phyloP scores from a whole-genome alignment of 179 eudicot genomes.

The Spinacia oleracea region DNA sequence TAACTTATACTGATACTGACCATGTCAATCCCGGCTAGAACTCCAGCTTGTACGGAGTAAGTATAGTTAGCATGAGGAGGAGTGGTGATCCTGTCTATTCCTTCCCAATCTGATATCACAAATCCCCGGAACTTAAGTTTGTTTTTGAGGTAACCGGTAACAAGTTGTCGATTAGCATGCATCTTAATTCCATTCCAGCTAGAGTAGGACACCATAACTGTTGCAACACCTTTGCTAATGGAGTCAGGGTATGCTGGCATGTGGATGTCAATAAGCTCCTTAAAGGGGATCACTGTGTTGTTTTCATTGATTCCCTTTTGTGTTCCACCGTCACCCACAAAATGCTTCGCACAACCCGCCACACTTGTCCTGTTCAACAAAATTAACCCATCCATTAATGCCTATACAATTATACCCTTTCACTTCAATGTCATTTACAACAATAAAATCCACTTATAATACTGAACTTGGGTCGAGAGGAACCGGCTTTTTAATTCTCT shows the following conservation, averaged over 20 bases:
- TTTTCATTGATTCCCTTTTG: constrained; percentile 46
- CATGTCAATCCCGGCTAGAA: constrained; percentile 60
- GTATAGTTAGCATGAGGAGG: constrained; percentile 54
- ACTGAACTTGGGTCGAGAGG: too few relatives aligned
- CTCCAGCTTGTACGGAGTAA: constrained; percentile 52
- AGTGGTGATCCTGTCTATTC: constrained; percentile 59
- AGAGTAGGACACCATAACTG: constrained; percentile 54
- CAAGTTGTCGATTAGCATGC: constrained; percentile 52
- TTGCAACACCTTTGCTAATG: constrained; percentile 45
- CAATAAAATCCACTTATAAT: not conserved
- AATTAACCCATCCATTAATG: constrained; percentile 4
- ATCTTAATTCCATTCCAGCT: constrained; percentile 54
- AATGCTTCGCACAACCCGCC: constrained; percentile 58
- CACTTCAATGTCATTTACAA: not conserved
- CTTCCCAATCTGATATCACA: constrained; percentile 63
- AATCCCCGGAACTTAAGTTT: constrained; percentile 51
- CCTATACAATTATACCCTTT: not conserved
- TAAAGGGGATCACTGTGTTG: constrained; percentile 38
- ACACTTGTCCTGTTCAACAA: constrained; percentile 40
- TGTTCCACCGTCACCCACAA: constrained; percentile 58
- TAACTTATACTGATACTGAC: constrained; percentile 35
- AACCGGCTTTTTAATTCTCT: not conserved
- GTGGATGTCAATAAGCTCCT: constrained; percentile 37
- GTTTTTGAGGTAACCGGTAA: constrained; percentile 48
- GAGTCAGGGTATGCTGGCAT: constrained; percentile 55